These are phyloP conservation scores for Fusarium albidum DNA, from an alignment of 2,329 filamentous ascomycete species.

Conservation along the genomic window DNA sequence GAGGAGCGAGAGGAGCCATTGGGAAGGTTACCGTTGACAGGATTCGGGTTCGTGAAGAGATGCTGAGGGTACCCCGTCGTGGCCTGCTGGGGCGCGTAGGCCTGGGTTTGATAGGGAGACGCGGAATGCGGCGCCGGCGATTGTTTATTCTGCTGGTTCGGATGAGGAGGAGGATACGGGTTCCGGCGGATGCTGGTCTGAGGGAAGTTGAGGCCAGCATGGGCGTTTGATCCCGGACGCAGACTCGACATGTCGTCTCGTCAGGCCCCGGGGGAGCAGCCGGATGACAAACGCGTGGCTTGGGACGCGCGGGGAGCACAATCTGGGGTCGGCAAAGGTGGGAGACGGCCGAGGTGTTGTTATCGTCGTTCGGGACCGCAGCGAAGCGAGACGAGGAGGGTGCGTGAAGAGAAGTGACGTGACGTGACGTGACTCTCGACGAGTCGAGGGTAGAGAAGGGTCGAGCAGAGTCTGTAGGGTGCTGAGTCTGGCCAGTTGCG, in stretches of 20 bases:
- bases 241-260: constrained; percentile 56
- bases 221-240: constrained; percentile 60
- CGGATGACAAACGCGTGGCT: constrained; percentile 26
- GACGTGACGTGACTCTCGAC: constrained; percentile 23
- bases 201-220: constrained; percentile 62
- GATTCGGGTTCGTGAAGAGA: constrained; percentile 58
- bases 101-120: constrained; percentile 62
- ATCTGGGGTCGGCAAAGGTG: constrained; percentile 7
- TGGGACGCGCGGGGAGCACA: constrained; percentile 18
- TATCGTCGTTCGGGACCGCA: constrained; percentile 21
- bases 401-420: constrained; percentile 24
- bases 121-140: constrained; percentile 63
- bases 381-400: constrained; percentile 18
- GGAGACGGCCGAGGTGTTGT: constrained; percentile 19
- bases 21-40: constrained; percentile 57
- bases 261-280: constrained; percentile 33
- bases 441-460: constrained; percentile 5
- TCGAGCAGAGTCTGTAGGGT: no score
- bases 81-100: constrained; percentile 62
- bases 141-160: constrained; percentile 62
- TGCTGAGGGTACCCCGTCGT: constrained; percentile 60
- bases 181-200: constrained; percentile 59
- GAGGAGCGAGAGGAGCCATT: constrained; percentile 57
- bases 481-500: constrained; percentile 5
- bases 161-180: constrained; percentile 56